Evolutionary conservation across 768 basidiomycete genomes (phyloP).

Genomic region (Suillus brevipes): DNA sequence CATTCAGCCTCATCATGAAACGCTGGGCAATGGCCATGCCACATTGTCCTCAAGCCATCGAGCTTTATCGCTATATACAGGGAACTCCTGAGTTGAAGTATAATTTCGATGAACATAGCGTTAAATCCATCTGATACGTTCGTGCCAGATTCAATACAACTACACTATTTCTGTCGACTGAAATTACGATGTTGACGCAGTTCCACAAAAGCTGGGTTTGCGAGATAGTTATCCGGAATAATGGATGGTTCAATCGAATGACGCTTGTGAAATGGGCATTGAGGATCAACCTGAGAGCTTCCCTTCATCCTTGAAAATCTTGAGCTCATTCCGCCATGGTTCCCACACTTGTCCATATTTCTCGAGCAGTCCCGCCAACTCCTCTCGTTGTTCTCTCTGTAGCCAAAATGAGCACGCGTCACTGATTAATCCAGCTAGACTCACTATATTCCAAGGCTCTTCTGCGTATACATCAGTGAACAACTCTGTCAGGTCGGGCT

Average conservation of each 20-base stretch:
- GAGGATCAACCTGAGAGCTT: slow-evolving; percentile 40
- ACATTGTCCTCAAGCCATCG: neutral
- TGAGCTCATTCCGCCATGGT: slow-evolving; percentile 80
- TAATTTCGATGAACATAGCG: neutral
- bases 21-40: neutral
- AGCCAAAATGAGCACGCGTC: slow-evolving; percentile 3
- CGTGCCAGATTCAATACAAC: neutral
- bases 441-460: slow-evolving; percentile 80
- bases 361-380: slow-evolving; percentile 67
- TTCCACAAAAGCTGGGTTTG: slow-evolving; percentile 1
- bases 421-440: slow-evolving; percentile 31
- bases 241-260: neutral
- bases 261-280: neutral
- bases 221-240: neutral
- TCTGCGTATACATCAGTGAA: slow-evolving; percentile 90
- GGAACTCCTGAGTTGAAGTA: neutral
- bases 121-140: neutral
- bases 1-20: neutral
- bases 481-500: slow-evolving; percentile 71
- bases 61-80: neutral
- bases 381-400: slow-evolving; percentile 82
- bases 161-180: neutral
- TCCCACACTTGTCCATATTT: slow-evolving; percentile 90
- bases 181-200: slow-evolving; percentile 6
- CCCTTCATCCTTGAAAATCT: slow-evolving; percentile 73